A percentile compares a stretch with the other conserved stretches of the same genome.
These are phyloP conservation scores for Mycena capillaripes DNA, from an alignment of 768 basidiomycete genomes.

Conservation along the genomic window DNA sequence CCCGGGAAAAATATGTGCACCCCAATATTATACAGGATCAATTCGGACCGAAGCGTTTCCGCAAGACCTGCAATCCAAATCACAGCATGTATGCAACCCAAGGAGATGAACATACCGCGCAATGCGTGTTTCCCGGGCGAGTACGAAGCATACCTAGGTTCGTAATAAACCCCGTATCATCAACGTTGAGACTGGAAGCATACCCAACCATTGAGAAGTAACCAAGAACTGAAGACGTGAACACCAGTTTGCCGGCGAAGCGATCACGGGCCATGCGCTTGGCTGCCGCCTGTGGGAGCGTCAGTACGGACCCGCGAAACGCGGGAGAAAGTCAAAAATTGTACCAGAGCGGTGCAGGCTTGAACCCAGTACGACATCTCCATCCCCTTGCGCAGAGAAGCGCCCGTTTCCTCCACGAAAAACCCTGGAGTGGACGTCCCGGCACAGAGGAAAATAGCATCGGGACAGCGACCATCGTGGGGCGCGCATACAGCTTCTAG, in stretches of 20 bases:
- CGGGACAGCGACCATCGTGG: constrained; percentile 65
- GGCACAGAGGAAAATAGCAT: constrained; percentile 77
- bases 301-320: background rate
- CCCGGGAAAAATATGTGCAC: constrained; percentile 80
- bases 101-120: too few relatives aligned
- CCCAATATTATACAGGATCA: constrained; percentile 72
- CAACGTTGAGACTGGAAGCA: too few relatives aligned
- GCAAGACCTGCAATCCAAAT: constrained; percentile 64
- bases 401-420: constrained; percentile 68
- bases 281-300: constrained; percentile 60
- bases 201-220: constrained; percentile 75
- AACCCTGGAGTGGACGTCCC: constrained; percentile 73
- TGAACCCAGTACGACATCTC: constrained; percentile 69
- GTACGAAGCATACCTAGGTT: constrained; percentile 78
- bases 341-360: constrained; percentile 68
- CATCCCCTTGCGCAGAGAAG: constrained; percentile 67
- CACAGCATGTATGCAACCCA: background rate
- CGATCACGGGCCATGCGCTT: constrained; percentile 66
- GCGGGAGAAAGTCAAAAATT: background rate
- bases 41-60: constrained; percentile 76
- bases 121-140: constrained; percentile 81
- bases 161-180: too few relatives aligned
- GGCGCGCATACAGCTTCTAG: constrained; percentile 63
- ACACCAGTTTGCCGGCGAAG: constrained; percentile 69
- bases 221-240: constrained; percentile 73